Base-by-base conservation (phyloP, 2,329 filamentous ascomycete species). In the Emmonsiellopsis sp. region DNA sequence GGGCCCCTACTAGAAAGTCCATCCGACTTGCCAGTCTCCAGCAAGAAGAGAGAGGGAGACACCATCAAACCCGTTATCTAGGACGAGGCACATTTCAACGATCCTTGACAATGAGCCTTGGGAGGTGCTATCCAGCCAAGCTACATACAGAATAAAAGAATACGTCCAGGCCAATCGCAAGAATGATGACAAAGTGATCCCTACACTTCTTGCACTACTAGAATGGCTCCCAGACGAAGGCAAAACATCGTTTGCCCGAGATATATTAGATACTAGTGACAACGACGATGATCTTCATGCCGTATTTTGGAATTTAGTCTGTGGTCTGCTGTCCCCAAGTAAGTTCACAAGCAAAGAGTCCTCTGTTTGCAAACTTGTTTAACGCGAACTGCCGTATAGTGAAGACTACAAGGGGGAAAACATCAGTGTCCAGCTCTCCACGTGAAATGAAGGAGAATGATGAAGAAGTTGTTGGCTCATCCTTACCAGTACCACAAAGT, bases 251-350 rank as follows among this genome's bases (percentile, higher is more conserved):
- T 16, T 48, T 48, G 26, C 45, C 31, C 34, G 30, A 30, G 45
- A 48, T 48, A 48, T 48, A 48, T 48, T 48, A 48, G 7, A 7
- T n/a, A n/a, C n/a, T n/a, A 35, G 26, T 11, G 10, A 48, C 45
- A 48, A 37, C 30, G 34, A 48, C 6, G 9, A 48, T 48, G 31
- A 35, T 7, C 45, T 48, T 26, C 45, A 48, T 4, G n/a, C 26
- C 2, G 45, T 48, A 34, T 48, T 48, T 48, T 48, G 45, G 45
- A 48, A 44, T 37, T 13, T 48, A 16, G 45, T 37, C 45, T 32
- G 16, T 13, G 13, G 20, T 20, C 20, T 44, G 11, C 42, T 44
- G 9, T 44, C 6, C 42, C 10, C 42, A 30, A 44, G 35, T 38
- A n/a, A 38, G 42, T 11, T 44, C 16, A 31, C 1, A 31, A 5